phyloP scores from a whole-genome alignment of 257 asterid genomes.

The Anisodus acutangulus region DNA sequence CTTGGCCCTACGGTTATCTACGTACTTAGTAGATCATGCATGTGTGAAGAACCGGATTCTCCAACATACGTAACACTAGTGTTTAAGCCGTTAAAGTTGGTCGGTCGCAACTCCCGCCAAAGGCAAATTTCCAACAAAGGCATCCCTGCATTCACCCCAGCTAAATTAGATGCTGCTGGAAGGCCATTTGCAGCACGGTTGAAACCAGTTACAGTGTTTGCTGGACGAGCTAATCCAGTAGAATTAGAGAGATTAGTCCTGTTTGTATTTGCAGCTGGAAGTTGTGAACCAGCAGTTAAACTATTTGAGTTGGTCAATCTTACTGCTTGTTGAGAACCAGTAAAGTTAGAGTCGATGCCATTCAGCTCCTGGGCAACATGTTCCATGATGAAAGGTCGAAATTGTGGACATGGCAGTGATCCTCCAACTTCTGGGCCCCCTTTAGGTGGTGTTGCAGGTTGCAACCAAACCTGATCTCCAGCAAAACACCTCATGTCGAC shows the following conservation, averaged over 20 bases:
- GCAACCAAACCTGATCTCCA: slow-evolving; percentile 99
- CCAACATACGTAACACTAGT: no score
- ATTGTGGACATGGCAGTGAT: slow-evolving; percentile 98
- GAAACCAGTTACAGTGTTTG: slow-evolving; percentile 66
- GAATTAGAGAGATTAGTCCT: slow-evolving; percentile 62
- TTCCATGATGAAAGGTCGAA: slow-evolving; percentile 99
- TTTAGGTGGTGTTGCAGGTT: slow-evolving; percentile 99
- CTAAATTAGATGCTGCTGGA: slow-evolving; percentile 64
- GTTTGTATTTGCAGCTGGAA: slow-evolving; percentile 63
- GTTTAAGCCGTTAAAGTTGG: no score
- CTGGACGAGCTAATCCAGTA: slow-evolving; percentile 65
- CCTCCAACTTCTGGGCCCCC: slow-evolving; percentile 93
- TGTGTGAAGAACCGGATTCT: no score
- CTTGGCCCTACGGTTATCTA: no score
- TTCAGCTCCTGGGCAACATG: slow-evolving; percentile 99
- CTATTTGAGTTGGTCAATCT: slow-evolving; percentile 61
- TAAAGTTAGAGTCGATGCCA: slow-evolving; percentile 83
- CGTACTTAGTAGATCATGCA: no score
- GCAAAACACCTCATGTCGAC: slow-evolving; percentile 99
- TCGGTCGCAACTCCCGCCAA: no score
- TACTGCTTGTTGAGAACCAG: slow-evolving; percentile 83
- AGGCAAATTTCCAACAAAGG: no score
- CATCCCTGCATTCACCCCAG: slow-evolving; percentile 53
- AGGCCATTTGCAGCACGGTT: slow-evolving; percentile 75
- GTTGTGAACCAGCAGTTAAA: slow-evolving; percentile 61